phyloP scores from a whole-genome alignment of 2,329 filamentous ascomycete genomes.

The Colletotrichum sp. region DNA sequence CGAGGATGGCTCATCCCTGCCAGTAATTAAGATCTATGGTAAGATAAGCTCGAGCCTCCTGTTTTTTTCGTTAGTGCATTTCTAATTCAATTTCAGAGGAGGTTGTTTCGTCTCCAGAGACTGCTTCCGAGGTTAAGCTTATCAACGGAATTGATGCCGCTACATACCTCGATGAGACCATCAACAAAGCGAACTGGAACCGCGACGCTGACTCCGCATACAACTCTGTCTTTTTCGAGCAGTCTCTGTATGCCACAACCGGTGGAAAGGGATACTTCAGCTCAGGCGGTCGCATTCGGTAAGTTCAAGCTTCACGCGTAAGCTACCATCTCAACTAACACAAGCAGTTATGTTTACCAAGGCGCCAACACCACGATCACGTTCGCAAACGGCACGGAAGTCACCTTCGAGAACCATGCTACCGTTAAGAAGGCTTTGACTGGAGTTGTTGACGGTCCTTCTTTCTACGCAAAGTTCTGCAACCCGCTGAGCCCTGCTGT shows the following conservation, averaged over 20 bases:
- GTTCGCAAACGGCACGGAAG: slow-evolving; percentile 39
- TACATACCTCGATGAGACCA: slow-evolving; percentile 25
- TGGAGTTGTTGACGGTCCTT: slow-evolving; percentile 33
- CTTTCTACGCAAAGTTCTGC: slow-evolving; percentile 40
- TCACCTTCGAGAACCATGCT: slow-evolving; percentile 34
- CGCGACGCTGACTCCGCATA: slow-evolving; percentile 36
- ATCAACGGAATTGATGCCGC: slow-evolving; percentile 31
- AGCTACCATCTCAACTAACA: background rate
- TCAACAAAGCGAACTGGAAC: slow-evolving; percentile 23
- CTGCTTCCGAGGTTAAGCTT: slow-evolving; percentile 25
- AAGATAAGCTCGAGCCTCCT: background rate
- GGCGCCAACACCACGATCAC: slow-evolving; percentile 39
- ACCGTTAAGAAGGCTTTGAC: slow-evolving; percentile 31
- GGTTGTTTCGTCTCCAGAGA: slow-evolving; percentile 32
- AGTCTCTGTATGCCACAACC: slow-evolving; percentile 23
- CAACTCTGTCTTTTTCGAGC: slow-evolving; percentile 41
- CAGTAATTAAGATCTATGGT: slow-evolving; percentile 53
- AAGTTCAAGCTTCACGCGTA: background rate
- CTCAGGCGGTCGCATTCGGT: slow-evolving; percentile 30
- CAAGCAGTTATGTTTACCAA: slow-evolving; percentile 25
- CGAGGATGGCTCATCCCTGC: slow-evolving; percentile 36
- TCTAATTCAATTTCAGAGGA: slow-evolving; percentile 24
- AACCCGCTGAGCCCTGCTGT: slow-evolving; percentile 7
- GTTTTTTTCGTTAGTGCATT: background rate
- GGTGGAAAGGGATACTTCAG: slow-evolving; percentile 32